Conservation (phyloP, 176 grass and related monocot species). For the Juncus effusus region DNA sequence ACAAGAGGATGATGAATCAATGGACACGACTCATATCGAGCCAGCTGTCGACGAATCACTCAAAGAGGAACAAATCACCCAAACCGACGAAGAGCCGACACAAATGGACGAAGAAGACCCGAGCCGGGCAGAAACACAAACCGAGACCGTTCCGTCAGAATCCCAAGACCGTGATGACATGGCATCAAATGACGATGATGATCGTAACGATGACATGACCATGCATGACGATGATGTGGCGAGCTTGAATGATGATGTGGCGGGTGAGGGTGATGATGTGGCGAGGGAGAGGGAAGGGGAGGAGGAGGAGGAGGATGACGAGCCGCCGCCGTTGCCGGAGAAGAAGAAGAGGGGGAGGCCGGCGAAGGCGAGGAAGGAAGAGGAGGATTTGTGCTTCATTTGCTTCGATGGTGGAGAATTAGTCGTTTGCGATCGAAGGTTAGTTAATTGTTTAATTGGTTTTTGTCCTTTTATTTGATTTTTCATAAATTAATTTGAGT, state of each 20-base stretch:
- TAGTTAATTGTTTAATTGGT: constrained; percentile 16
- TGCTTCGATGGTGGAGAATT: constrained; percentile 98
- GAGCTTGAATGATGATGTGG: constrained; percentile 23
- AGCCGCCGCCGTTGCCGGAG: constrained; percentile 32
- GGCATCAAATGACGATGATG: background rate
- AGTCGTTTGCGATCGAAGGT: constrained; percentile 99
- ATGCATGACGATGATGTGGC: constrained; percentile 16
- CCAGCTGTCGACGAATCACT: too few relatives aligned
- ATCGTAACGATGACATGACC: background rate
- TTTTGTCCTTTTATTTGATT: constrained; percentile 22
- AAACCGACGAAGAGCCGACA: constrained; percentile 6
- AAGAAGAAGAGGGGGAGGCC: constrained; percentile 68
- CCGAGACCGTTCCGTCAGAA: background rate
- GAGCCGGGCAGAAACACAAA: background rate
- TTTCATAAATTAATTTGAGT: too few relatives aligned
- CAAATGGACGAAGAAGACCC: constrained; percentile 22
- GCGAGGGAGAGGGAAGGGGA: constrained; percentile 39
- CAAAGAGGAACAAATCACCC: constrained; percentile 14
- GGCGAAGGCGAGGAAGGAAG: constrained; percentile 54
- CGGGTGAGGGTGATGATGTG: constrained; percentile 31
- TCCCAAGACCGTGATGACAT: constrained; percentile 17
- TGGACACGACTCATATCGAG: background rate
- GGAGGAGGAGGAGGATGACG: constrained; percentile 34
- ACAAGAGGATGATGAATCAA: constrained; percentile 12
- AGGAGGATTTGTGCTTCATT: constrained; percentile 94